Evolutionary conservation across 2,329 filamentous ascomycete species (phyloP), one percentile per base, ranked within the genome.

Genomic region (Monilinia laxa): DNA sequence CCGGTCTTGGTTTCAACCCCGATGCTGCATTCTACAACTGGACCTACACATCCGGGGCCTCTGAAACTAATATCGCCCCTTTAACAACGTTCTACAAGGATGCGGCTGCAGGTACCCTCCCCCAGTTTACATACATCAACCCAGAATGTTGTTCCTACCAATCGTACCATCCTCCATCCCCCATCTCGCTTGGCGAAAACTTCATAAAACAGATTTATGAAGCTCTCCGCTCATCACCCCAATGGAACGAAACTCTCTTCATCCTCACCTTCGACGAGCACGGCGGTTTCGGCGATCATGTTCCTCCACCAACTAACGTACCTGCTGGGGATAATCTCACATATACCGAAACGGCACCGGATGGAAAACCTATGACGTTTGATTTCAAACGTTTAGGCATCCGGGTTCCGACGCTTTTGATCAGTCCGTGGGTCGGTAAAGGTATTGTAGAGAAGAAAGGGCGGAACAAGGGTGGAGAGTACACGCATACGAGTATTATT

Each of bases 81-180:
- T 70, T 82, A 4, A 73, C 77, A 23, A 72, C 79, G 51, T 83
- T 83, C 71, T 82, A 79, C 71, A 69, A 70, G 4, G 81, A 82
- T 70, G 81, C 81, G 5, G 71, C 75, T 10, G 76, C 77, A 6
- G 81, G 81, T n/a, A 77, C 73, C 0, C 76, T 83, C 1, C 78
- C 80, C 6, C 74, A 76, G 52, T 80, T 82, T 65, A 80, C 78
- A 69, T 83, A 82, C 73, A 78, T 82, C 74, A 85, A 81, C 71
- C 80, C 81, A 4, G 80, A 81, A 68, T 82, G 83, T 76, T 83
- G 83, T 70, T 77, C 77, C 20, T 81, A 81, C 69, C 84, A 77
- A 68, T 81, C 80, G 18, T 80, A 80, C 75, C 80, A 82, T 66
- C 80, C 80, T 0, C 77, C 79, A 0, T 79, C 78, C 3, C 79